Base-by-base conservation (phyloP, 306 rosid genomes). In the Inga leiocalycina region DNA sequence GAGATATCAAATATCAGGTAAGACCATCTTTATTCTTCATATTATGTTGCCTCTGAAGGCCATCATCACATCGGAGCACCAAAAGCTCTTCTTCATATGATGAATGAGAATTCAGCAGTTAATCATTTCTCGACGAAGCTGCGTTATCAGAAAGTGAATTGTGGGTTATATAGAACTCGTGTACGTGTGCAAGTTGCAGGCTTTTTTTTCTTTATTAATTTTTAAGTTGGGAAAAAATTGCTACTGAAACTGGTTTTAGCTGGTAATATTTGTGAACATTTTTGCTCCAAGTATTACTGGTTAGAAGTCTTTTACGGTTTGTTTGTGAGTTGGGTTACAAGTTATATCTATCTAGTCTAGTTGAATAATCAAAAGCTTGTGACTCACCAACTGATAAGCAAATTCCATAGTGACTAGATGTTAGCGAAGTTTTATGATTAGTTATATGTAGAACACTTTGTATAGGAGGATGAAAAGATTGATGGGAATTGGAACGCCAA, bases 1-100 rank as follows among this genome's bases (percentile, higher is more conserved):
- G 98, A 97, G 88, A 91, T 97, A 86, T 92, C 99, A 71, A 90
- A 68, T 87, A 83, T 90, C 39, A 37, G 57, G 54, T 90, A 22
- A 52, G 59, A 52, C 0, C 11, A 6, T 54, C 2, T 54, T 54
- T 39, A 39, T 9, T 84, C 56, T 74, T 76, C 76, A 39, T 6
- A 39, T 43, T 82, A 70, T 70, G 57, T 61, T 85, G 41, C 85
- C 71, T 84, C 70, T 54, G 84, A 80, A 71, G 86, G 62, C 9
- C 59, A 52, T 35, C 43, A n/a, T 13, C 54, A 19, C 51, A n/a
- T 13, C 30, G 3, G 43, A 39, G 30, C 49, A 69, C 52, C 32
- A 65, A 10, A 77, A 67, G 75, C 49, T 49, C 54, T 49, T 49
- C 54, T 49, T 49, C 14, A 49, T 86, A 83, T 70, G 85, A 86